These are phyloP conservation scores for Lepiota venenata DNA, from an alignment of 768 basidiomycete genomes.

Conservation along the genomic window DNA sequence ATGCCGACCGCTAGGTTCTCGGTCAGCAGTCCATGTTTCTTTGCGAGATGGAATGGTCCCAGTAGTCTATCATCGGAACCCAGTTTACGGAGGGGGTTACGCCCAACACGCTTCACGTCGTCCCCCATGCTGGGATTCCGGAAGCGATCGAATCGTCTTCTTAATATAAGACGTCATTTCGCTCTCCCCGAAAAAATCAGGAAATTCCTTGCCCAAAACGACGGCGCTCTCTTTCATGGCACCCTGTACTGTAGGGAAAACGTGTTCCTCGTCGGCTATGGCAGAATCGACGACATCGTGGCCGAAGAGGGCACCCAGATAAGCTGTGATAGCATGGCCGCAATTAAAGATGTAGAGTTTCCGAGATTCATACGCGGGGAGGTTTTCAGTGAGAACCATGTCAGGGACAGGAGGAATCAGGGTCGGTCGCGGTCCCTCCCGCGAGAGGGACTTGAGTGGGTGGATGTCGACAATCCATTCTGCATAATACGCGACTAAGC, in stretches of 20 bases:
- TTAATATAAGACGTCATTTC: conserved; percentile 3
- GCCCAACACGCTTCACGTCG: conserved; percentile 5
- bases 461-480: conserved; percentile 11
- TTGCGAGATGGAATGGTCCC: conserved; percentile 8
- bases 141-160: conserved; percentile 7
- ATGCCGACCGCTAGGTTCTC: neutral
- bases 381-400: conserved; percentile 8
- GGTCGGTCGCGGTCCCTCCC: neutral
- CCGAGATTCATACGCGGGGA: conserved; percentile 7
- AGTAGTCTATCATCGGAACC: neutral
- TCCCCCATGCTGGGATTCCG: conserved; percentile 4
- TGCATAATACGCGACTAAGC: neutral
- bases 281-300: neutral
- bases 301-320: conserved; percentile 5
- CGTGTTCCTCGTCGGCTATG: neutral
- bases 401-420: neutral
- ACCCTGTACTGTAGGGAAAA: neutral
- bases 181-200: neutral
- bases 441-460: conserved; percentile 1
- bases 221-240: conserved; percentile 7
- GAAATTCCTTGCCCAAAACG: conserved; percentile 2
- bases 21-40: neutral
- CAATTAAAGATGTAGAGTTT: conserved; percentile 10
- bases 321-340: conserved; percentile 3
- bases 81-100: conserved; percentile 5